These are phyloP conservation scores for Cladosporium sp. DNA, from an alignment of 2,329 filamentous ascomycete species.

Conservation along the genomic window DNA sequence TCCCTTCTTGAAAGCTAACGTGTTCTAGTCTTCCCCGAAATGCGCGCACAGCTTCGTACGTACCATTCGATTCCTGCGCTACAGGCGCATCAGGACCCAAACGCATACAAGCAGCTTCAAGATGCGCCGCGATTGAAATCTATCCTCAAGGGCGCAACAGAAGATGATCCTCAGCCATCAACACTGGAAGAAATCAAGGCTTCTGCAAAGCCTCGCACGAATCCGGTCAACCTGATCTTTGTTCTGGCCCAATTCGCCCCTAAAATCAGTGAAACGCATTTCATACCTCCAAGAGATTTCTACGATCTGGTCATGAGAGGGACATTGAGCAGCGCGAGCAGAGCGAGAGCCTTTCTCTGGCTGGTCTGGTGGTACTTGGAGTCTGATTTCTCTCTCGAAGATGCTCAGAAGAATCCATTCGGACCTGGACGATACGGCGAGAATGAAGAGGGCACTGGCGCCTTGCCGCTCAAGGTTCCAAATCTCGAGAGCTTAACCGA, in stretches of 20 bases:
- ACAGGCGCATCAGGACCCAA: conserved; percentile 89
- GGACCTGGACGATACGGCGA: conserved; percentile 53
- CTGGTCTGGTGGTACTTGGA: conserved; percentile 99
- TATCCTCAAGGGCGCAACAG: conserved; percentile 92
- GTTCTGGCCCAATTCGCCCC: conserved; percentile 84
- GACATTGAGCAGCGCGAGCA: conserved; percentile 72
- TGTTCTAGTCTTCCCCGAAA: conserved; percentile 85
- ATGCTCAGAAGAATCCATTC: conserved; percentile 86
- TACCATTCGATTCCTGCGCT: conserved; percentile 97
- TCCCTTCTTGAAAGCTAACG: conserved; percentile 17
- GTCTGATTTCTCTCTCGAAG: conserved; percentile 86
- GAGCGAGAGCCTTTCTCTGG: conserved; percentile 89
- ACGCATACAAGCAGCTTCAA: conserved; percentile 95
- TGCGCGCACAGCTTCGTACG: conserved; percentile 94
- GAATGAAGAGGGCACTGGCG: conserved; percentile 35
- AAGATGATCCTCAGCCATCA: conserved; percentile 80
- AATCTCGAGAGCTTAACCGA: conserved; percentile 59
- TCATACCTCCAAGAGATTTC: conserved; percentile 79
- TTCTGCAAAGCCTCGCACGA: conserved; percentile 68
- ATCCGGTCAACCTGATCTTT: conserved; percentile 96
- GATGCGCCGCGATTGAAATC: conserved; percentile 94
- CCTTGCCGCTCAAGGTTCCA: conserved; percentile 57
- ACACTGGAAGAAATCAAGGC: conserved; percentile 78
- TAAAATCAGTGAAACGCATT: conserved; percentile 90
- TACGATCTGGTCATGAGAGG: conserved; percentile 95